Conservation (phyloP, 2,329 filamentous ascomycete genomes). For the Mollisia scopiformis region DNA sequence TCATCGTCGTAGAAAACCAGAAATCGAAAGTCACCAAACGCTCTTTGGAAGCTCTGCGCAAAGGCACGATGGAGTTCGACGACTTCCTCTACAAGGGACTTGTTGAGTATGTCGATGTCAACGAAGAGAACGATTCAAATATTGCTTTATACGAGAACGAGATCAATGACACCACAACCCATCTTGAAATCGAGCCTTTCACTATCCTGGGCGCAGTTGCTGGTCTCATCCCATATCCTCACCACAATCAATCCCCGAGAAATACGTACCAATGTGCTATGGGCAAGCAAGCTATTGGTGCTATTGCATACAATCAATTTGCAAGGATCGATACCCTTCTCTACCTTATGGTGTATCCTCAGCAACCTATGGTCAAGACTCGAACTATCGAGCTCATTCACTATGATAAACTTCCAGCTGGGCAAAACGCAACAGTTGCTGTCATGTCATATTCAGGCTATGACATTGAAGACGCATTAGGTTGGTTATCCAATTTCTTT, state of each 20-base stretch:
- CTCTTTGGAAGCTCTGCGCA: constrained; percentile 80
- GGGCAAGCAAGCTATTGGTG: constrained; percentile 99
- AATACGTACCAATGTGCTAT: constrained; percentile 99
- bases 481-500: neutral
- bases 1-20: constrained; percentile 92
- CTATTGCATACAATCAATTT: constrained; percentile 98
- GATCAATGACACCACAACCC: constrained; percentile 82
- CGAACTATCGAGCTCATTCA: constrained; percentile 96
- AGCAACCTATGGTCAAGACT: constrained; percentile 96
- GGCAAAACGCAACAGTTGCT: constrained; percentile 95
- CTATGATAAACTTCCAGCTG: constrained; percentile 95
- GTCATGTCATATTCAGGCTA: constrained; percentile 99
- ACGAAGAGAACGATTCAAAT: constrained; percentile 96
- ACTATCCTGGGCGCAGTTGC: constrained; percentile 95
- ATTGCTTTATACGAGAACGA: constrained; percentile 89
- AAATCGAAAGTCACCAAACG: constrained; percentile 78
- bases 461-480: constrained; percentile 90
- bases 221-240: constrained; percentile 94
- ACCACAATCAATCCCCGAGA: constrained; percentile 97
- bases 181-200: constrained; percentile 97
- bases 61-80: constrained; percentile 86
- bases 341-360: constrained; percentile 96
- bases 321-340: constrained; percentile 94
- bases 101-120: constrained; percentile 96
- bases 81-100: constrained; percentile 89